Conservation (phyloP, 495 filamentous ascomycete genomes). For the Cetradonia linearis region DNA sequence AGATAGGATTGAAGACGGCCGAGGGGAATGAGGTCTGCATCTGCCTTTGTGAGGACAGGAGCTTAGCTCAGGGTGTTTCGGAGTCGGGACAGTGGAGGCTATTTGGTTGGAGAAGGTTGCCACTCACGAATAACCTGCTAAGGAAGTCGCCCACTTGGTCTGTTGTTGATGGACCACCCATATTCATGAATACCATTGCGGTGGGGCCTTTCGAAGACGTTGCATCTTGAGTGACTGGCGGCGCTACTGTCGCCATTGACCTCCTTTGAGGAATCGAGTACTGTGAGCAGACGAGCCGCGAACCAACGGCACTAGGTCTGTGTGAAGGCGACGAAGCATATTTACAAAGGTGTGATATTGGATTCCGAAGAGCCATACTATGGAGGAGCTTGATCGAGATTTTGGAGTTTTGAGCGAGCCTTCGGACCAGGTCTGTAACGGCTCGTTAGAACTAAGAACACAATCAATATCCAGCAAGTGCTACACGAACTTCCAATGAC, state of each 20-base stretch:
- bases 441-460: not conserved
- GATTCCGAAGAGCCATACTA: constrained; percentile 12
- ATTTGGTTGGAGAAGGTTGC: not conserved
- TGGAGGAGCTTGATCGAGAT: not conserved
- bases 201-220: constrained; percentile 60
- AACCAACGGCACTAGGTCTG: not conserved
- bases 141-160: constrained; percentile 85
- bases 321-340: not conserved
- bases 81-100: not conserved
- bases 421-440: not conserved
- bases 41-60: constrained; percentile 46
- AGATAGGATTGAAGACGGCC: constrained; percentile 86
- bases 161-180: constrained; percentile 89
- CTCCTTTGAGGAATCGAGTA: constrained; percentile 19
- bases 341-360: constrained; percentile 6
- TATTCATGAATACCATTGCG: constrained; percentile 98
- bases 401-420: not conserved
- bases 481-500: no score
- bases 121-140: constrained; percentile 79
- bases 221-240: constrained; percentile 64
- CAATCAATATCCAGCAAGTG: not conserved
- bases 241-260: constrained; percentile 55
- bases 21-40: constrained; percentile 92
- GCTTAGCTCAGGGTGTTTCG: not conserved
- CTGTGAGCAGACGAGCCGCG: not conserved